A percentile compares a stretch with the other conserved stretches of the same genome.
Evolutionary conservation across 2,329 filamentous ascomycete species (phyloP).

Genomic region (Aspergillus tamarii): DNA sequence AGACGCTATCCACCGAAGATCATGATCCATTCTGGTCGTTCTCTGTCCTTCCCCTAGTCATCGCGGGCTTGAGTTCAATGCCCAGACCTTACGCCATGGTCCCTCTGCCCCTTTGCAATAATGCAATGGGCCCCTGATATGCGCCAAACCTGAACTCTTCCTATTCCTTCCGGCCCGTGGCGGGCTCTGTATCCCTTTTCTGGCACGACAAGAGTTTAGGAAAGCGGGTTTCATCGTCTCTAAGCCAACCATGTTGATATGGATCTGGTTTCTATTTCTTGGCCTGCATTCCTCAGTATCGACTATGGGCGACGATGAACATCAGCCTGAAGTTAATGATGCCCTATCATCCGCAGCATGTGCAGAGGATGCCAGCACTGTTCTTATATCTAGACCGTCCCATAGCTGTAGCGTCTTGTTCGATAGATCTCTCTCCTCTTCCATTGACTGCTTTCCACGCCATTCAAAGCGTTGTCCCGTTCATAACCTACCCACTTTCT

Average conservation of each 20-base stretch:
- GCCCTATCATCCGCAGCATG: conserved; percentile 15
- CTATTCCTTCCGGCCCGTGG: conserved; percentile 12
- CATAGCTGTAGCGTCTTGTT: neutral
- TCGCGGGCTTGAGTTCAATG: conserved; percentile 3
- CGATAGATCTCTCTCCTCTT: conserved; percentile 9
- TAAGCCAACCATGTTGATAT: conserved; percentile 17
- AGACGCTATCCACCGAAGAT: conserved; percentile 9
- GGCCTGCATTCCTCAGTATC: conserved; percentile 9
- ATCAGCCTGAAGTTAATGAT: conserved; percentile 11
- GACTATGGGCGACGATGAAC: conserved; percentile 4
- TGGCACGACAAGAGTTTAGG: conserved; percentile 13
- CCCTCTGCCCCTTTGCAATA: conserved; percentile 11
- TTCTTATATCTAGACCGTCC: conserved; percentile 12
- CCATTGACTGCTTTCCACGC: conserved; percentile 9
- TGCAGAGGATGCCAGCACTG: conserved; percentile 2
- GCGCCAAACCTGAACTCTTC: conserved; percentile 9
- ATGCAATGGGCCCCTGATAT: conserved; percentile 18
- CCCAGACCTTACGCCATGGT: conserved; percentile 9
- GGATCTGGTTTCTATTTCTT: conserved; percentile 10
- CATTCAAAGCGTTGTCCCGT: neutral
- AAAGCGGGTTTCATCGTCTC: conserved; percentile 6
- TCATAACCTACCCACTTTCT: neutral
- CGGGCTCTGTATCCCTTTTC: conserved; percentile 10
- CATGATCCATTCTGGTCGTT: conserved; percentile 8
- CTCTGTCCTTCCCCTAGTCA: neutral